These are phyloP conservation scores for Malassezia yamatoensis DNA, from an alignment of 1,284 basidiomycete genomes.

Conservation along the genomic window DNA sequence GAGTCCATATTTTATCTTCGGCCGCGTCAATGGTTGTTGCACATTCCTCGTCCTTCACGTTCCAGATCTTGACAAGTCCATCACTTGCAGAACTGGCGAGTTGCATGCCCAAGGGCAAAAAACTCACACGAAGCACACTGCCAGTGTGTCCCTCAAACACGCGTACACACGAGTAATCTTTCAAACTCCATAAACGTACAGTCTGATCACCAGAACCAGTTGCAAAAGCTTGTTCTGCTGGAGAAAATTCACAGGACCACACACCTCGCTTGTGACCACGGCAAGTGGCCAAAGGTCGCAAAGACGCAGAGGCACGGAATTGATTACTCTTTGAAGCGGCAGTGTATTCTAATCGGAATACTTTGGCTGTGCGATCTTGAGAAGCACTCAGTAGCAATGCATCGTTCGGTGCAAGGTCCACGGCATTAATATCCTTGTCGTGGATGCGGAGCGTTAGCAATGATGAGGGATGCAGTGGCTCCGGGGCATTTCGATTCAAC, in stretches of 20 bases:
- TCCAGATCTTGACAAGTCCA: conserved; percentile 92
- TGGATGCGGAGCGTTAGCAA: conserved; percentile 84
- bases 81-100: conserved; percentile 80
- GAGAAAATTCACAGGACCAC: conserved; percentile 83
- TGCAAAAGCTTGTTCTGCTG: conserved; percentile 70
- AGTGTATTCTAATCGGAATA: conserved; percentile 66
- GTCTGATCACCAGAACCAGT: conserved; percentile 92
- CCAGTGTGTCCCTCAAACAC: conserved; percentile 67
- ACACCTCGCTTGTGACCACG: conserved; percentile 94
- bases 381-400: conserved; percentile 80
- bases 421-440: conserved; percentile 96
- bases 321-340: conserved; percentile 42
- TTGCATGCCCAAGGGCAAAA: conserved; percentile 72
- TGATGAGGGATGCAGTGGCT: conserved; percentile 56
- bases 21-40: conserved; percentile 82
- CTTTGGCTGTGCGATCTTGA: conserved; percentile 86
- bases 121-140: conserved; percentile 85
- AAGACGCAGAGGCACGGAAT: conserved; percentile 22
- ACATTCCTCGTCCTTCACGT: conserved; percentile 72
- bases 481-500: not conserved
- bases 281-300: conserved; percentile 64
- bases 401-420: conserved; percentile 87
- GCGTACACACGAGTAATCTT: conserved; percentile 50
- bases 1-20: conserved; percentile 84
- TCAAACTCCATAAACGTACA: conserved; percentile 82